Evolutionary conservation across 176 grass and related monocot genomes (phyloP).

Genomic region (Oryza meyeriana): DNA sequence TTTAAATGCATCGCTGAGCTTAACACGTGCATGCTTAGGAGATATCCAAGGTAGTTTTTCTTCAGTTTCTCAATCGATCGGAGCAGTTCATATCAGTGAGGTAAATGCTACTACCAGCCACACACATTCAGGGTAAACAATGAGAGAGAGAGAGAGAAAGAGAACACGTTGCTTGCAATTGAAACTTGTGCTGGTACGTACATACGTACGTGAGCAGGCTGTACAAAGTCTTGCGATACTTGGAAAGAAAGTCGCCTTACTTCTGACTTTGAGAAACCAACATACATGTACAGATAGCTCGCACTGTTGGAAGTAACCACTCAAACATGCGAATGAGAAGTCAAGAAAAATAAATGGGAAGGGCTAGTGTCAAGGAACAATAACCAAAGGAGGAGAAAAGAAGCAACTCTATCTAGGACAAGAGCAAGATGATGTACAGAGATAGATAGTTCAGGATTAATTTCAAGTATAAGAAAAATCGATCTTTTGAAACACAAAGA

Average conservation of each 20-base stretch:
- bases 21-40: conserved; percentile 41
- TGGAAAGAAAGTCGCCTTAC: conserved; percentile 36
- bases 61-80: not conserved
- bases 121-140: conserved; percentile 18
- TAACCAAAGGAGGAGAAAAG: conserved; percentile 8
- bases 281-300: conserved; percentile 32
- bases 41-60: conserved; percentile 8
- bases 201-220: conserved; percentile 5
- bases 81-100: conserved; percentile 1
- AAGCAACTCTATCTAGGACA: not conserved
- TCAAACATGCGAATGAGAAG: conserved; percentile 29
- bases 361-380: conserved; percentile 13
- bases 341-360: conserved; percentile 49
- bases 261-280: conserved; percentile 33
- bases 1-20: conserved; percentile 43
- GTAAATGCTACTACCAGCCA: not conserved
- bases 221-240: conserved; percentile 50
- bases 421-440: conserved; percentile 14
- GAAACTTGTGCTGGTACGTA: conserved; percentile 29
- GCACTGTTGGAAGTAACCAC: conserved; percentile 32
- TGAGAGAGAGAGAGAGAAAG: not conserved
- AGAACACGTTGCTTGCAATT: conserved; percentile 27
- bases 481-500: not conserved
- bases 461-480: not conserved
- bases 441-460: no score